Evolutionary conservation across 192 early-diverging fungal genomes (phyloP), one percentile per base, ranked within the genome.

Genomic region (Coemansia sp.): DNA sequence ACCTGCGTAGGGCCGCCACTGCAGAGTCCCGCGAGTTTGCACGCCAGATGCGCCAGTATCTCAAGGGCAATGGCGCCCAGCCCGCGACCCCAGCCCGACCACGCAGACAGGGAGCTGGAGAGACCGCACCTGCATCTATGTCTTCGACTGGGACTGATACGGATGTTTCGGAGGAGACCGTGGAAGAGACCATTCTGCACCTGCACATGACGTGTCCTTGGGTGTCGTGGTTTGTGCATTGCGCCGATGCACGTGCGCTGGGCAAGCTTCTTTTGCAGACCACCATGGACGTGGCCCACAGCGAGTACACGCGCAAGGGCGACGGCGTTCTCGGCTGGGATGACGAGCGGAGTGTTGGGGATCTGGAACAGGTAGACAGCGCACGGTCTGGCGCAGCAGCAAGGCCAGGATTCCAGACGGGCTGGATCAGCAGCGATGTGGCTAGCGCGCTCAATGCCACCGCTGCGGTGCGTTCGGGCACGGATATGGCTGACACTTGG

Each of bases 401-500:
- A n/a, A n/a, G n/a, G n/a, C n/a, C n/a, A n/a, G n/a, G n/a, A n/a
- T n/a, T n/a, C 4, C 6, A 3, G 5, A 41, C 22, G 2, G 38
- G n/a, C n/a, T n/a, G n/a, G n/a, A n/a, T n/a, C 18, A 41, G 14
- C 32, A 26, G 26, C 17, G 9, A 0, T 4, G 58, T 65, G 10
- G 43, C 18, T 0, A 2, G 38, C 3, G 33, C 54, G 2, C 35
- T 73, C 36, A 44, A 40, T 13, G 58, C n/a, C n/a, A n/a, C 42
- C 9, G 53, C 62, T 5, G 37, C 36, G 17, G 50, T 73, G n/a
- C 27, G 55, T 32, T 48, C 60, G 6, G 70, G 70, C 11, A 23
- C 64, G 6, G 55, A 66, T 34, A 40, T 73, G 35, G 11, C 36
- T 8, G 63, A 66, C 29, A 54, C 70, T 37, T 73, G 70, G 70